A percentile compares a stretch with the other conserved stretches of the same genome.
Evolutionary conservation across 345 rosid genomes (phyloP).

Genomic region (Microthlaspi erraticum): DNA sequence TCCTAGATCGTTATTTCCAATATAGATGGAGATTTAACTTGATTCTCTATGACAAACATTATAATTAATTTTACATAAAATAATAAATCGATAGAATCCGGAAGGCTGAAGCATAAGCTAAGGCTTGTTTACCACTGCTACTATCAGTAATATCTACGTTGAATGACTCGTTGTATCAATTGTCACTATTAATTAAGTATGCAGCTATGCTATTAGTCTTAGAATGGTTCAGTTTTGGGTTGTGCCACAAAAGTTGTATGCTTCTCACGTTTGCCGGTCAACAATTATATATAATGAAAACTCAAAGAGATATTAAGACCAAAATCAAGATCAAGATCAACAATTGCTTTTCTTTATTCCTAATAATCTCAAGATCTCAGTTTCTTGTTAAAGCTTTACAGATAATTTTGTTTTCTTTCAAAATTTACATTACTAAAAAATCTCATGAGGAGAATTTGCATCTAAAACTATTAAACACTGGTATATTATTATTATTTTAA

Average conservation of each 20-base stretch:
- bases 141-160: neutral
- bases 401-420: neutral
- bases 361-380: slow-evolving; percentile 16
- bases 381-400: neutral
- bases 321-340: too few relatives aligned
- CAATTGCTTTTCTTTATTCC: neutral
- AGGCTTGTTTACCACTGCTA: neutral
- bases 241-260: slow-evolving; percentile 25
- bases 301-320: neutral
- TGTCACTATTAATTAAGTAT: slow-evolving; percentile 17
- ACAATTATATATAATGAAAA: too few relatives aligned
- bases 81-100: neutral
- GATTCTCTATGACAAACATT: neutral
- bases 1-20: neutral
- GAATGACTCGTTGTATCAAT: neutral
- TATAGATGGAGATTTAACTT: neutral
- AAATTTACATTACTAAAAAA: slow-evolving; percentile 14
- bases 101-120: neutral
- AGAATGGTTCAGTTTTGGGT: slow-evolving; percentile 4
- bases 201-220: slow-evolving; percentile 2
- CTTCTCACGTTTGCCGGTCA: slow-evolving; percentile 45
- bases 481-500: neutral
- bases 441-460: neutral
- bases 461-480: neutral
- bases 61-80: neutral